Percentiles rank a stretch among this genome's conserved stretches.
phyloP scores from a whole-genome alignment of 2,329 filamentous ascomycete genomes.

The Ilyonectria robusta region DNA sequence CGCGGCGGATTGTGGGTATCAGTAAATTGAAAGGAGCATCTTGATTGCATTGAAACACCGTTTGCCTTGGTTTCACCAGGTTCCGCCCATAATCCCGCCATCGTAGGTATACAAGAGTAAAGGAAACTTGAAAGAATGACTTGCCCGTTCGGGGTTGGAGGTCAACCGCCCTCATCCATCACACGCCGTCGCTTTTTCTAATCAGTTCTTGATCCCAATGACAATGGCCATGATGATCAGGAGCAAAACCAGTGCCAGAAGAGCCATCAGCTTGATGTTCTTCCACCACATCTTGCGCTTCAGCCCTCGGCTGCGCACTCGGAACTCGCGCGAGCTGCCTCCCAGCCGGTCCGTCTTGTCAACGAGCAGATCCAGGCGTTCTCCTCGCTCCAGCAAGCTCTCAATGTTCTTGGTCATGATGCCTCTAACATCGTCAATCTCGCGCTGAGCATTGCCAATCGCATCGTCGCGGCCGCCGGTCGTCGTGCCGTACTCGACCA shows the following conservation, averaged over 20 bases:
- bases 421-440: slow-evolving; percentile 92
- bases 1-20: slow-evolving; percentile 35
- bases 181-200: slow-evolving; percentile 6
- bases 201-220: slow-evolving; percentile 64
- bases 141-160: neutral
- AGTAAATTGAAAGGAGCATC: slow-evolving; percentile 41
- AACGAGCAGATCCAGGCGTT: slow-evolving; percentile 92
- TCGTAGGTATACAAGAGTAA: slow-evolving; percentile 38
- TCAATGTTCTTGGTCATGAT: slow-evolving; percentile 98
- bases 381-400: slow-evolving; percentile 87
- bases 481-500: slow-evolving; percentile 88
- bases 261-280: slow-evolving; percentile 93
- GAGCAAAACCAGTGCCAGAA: slow-evolving; percentile 78
- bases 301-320: slow-evolving; percentile 86
- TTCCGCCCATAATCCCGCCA: slow-evolving; percentile 33
- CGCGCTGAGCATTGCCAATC: slow-evolving; percentile 84
- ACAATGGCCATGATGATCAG: slow-evolving; percentile 71
- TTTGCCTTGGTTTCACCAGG: slow-evolving; percentile 41
- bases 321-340: slow-evolving; percentile 89
- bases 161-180: neutral
- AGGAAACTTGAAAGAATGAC: slow-evolving; percentile 29
- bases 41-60: slow-evolving; percentile 45
- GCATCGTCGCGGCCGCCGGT: slow-evolving; percentile 83
- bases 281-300: slow-evolving; percentile 99
- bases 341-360: slow-evolving; percentile 97